Percentiles rank a stretch among this genome's conserved stretches.
Conservation (phyloP, 495 filamentous ascomycete genomes). For the Penicillium desertorum region DNA sequence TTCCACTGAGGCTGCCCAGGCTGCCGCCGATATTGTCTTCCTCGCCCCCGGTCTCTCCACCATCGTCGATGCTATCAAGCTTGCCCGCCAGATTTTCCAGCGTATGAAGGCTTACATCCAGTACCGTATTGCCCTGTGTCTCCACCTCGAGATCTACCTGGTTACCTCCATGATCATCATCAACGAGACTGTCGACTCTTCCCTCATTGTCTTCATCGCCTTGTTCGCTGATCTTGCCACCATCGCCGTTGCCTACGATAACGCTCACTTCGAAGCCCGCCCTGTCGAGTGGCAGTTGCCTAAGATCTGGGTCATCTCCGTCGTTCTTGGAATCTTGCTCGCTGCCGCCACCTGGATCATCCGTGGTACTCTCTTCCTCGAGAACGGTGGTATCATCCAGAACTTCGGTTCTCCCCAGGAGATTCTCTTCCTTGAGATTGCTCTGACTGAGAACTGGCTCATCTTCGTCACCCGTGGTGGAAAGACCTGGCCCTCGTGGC, state of each 20-base stretch:
- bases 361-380: conserved; percentile 63
- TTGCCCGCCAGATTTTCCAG: conserved; percentile 77
- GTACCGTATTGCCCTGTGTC: conserved; percentile 76
- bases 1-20: conserved; percentile 74
- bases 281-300: conserved; percentile 77
- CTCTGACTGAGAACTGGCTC: conserved; percentile 76
- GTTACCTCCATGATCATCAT: conserved; percentile 77
- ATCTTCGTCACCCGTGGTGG: conserved; percentile 77
- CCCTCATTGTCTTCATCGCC: conserved; percentile 74
- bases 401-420: conserved; percentile 70
- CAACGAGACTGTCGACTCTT: conserved; percentile 64
- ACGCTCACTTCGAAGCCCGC: conserved; percentile 68
- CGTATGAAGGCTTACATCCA: conserved; percentile 81
- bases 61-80: conserved; percentile 76
- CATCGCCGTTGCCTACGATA: conserved; percentile 75
- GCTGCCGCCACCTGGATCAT: conserved; percentile 69
- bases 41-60: conserved; percentile 74
- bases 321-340: conserved; percentile 64
- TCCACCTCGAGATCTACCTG: conserved; percentile 76
- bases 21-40: conserved; percentile 77
- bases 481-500: conserved; percentile 70
- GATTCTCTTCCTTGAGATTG: conserved; percentile 72
- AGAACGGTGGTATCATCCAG: conserved; percentile 70
- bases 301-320: conserved; percentile 75
- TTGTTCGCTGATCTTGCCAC: conserved; percentile 77